Percentiles rank a stretch among this genome's conserved stretches.
Evolutionary conservation across 2,329 filamentous ascomycete species (phyloP).

Genomic region (Talaromyces sp.): DNA sequence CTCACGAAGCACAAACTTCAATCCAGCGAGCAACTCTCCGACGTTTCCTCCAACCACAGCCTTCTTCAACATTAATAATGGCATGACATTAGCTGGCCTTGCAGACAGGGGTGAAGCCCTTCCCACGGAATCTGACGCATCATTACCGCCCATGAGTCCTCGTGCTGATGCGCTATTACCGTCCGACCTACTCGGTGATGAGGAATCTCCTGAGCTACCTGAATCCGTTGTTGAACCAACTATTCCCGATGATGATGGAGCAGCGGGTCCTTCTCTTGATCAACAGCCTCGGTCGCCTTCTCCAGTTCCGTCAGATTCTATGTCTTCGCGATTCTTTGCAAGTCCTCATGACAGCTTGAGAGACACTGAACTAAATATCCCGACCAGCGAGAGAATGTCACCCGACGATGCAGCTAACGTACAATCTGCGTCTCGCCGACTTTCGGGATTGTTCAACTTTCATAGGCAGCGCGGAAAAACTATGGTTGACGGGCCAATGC

Average conservation of each 20-base stretch:
- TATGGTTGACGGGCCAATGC: constrained; percentile 53
- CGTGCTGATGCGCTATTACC: constrained; percentile 60
- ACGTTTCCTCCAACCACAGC: constrained; percentile 48
- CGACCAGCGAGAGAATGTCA: constrained; percentile 14
- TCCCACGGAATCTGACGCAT: constrained; percentile 52
- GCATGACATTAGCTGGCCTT: constrained; percentile 54
- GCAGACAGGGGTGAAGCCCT: constrained; percentile 38
- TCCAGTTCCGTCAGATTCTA: constrained; percentile 44
- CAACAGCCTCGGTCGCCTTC: constrained; percentile 39
- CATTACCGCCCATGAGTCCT: constrained; percentile 62
- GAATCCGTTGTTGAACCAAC: constrained; percentile 24
- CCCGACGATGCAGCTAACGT: constrained; percentile 36
- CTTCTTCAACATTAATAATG: constrained; percentile 62
- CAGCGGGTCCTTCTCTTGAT: constrained; percentile 23
- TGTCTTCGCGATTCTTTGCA: constrained; percentile 44
- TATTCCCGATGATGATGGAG: constrained; percentile 28
- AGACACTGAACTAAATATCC: constrained; percentile 36
- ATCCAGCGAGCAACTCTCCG: constrained; percentile 51
- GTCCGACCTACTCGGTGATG: constrained; percentile 59
- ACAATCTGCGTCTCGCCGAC: constrained; percentile 50
- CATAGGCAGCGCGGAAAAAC: constrained; percentile 62
- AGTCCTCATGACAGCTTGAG: constrained; percentile 45
- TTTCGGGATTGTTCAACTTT: constrained; percentile 57
- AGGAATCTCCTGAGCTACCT: constrained; percentile 42
- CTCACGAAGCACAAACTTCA: constrained; percentile 44